phyloP scores from a whole-genome alignment of 2,329 filamentous ascomycete genomes.

The Xylaria sp. region DNA sequence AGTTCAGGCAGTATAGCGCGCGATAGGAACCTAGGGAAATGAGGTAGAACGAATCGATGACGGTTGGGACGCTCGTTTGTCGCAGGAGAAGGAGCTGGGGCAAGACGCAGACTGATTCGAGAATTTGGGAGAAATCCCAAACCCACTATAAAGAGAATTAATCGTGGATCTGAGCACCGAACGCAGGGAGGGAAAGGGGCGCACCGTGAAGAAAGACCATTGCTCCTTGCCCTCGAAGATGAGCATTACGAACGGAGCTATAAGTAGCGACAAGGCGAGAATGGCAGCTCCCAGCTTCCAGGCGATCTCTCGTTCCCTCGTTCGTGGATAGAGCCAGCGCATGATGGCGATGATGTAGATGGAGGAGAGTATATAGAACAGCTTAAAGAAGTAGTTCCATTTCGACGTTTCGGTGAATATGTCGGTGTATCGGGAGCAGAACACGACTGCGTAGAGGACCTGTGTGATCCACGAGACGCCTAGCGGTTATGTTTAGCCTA shows the following conservation, averaged over 20 bases:
- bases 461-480: conserved; percentile 93
- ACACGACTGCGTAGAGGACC: conserved; percentile 85
- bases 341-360: conserved; percentile 89
- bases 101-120: conserved; percentile 90
- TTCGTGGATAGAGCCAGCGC: conserved; percentile 85
- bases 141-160: conserved; percentile 65
- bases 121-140: conserved; percentile 89
- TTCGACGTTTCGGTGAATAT: conserved; percentile 68
- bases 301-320: conserved; percentile 89
- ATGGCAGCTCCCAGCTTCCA: conserved; percentile 87
- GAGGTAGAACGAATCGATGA: conserved; percentile 97
- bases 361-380: conserved; percentile 86
- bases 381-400: conserved; percentile 87
- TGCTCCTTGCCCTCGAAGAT: conserved; percentile 65
- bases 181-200: conserved; percentile 38
- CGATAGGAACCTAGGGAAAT: conserved; percentile 88
- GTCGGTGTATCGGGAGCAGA: conserved; percentile 87
- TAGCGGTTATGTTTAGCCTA: conserved; percentile 49
- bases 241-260: conserved; percentile 78
- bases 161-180: not conserved
- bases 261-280: conserved; percentile 69
- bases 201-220: conserved; percentile 64
- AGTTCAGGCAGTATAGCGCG: conserved; percentile 89
- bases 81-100: conserved; percentile 91
- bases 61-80: conserved; percentile 94